Evolutionary conservation across 176 grass and related monocot genomes (phyloP).

Genomic region (Puccinellia tenuiflora): DNA sequence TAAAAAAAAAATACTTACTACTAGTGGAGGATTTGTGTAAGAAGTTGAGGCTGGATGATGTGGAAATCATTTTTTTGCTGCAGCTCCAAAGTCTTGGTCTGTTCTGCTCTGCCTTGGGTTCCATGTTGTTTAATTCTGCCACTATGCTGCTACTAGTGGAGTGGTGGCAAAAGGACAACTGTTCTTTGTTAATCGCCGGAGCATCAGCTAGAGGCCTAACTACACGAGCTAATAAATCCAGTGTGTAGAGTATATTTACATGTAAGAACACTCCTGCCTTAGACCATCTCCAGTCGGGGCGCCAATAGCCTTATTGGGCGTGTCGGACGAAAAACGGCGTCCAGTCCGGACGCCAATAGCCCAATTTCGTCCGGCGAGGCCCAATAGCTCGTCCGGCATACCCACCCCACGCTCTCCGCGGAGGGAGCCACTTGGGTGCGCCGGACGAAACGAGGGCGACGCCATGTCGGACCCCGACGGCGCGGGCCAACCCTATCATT

Average conservation of each 20-base stretch:
- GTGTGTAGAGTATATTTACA: neutral
- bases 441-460: too few species aligned
- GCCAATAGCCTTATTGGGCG: too few species aligned
- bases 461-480: too few species aligned
- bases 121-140: conserved; percentile 24
- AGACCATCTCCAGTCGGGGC: too few species aligned
- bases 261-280: too few species aligned
- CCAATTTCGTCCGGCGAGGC: too few species aligned
- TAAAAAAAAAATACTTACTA: neutral
- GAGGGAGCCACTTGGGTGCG: too few species aligned
- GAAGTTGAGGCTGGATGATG: conserved; percentile 24
- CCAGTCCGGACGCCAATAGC: too few species aligned
- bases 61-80: conserved; percentile 18
- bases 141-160: neutral
- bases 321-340: too few species aligned
- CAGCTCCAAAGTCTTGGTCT: conserved; percentile 21
- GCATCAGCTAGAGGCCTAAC: conserved; percentile 11
- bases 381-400: too few species aligned
- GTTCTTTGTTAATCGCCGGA: neutral
- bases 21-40: neutral
- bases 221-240: neutral
- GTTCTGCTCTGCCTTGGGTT: conserved; percentile 4
- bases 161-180: neutral
- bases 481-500: too few species aligned
- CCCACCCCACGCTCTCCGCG: too few species aligned